Evolutionary conservation across 805 yeast species (phyloP), one percentile per base, ranked within the genome.

Genomic region (Yarrowia osloensis): DNA sequence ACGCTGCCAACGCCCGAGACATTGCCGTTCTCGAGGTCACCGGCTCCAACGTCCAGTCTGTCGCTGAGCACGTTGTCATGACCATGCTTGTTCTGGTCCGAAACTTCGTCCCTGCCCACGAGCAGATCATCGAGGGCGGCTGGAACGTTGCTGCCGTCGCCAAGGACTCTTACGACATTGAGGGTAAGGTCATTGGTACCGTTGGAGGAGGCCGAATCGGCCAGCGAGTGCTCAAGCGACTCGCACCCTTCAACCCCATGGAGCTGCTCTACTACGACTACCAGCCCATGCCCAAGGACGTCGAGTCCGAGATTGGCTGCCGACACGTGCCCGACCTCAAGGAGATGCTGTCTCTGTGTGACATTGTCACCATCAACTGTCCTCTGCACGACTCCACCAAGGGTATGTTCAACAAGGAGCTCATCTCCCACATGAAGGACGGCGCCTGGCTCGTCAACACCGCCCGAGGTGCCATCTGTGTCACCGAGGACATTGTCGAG

Each of bases 141-240:
- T 85, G 86, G 84, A 80, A 77, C 9, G 81, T 79, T 4, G 78
- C 79, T 4, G 78, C 78, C 2, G 70, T 80, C 17, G 88, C 87
- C 37, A 77, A 75, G 61, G 84, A 81, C 68, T 87, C 87, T 28
- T 54, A 54, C 46, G 61, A 54, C 31, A 35, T 54, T n/a, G 80
- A 80, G 68, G 82, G 82, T 35, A 81, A 80, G 71, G 79, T 80
- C 9, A 79, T 86, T 19, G 89, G 89, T 3, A 84, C 86, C 65
- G 76, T 85, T 42, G 89, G 89, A 1, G 78, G 86, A 81, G 89
- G 89, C 9, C 88, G 88, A 9, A 85, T 86, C 74, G 89, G 89
- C 54, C 79, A 84, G 37, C 82, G 84, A 12, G 80, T 85, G 65
- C 81, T 85, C 33, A 84, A 84, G 72, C 80, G 87, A 70, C 77